Evolutionary conservation across 1,284 basidiomycete species (phyloP), one percentile per base, ranked within the genome.

Genomic region (Leccinum pachyderme): DNA sequence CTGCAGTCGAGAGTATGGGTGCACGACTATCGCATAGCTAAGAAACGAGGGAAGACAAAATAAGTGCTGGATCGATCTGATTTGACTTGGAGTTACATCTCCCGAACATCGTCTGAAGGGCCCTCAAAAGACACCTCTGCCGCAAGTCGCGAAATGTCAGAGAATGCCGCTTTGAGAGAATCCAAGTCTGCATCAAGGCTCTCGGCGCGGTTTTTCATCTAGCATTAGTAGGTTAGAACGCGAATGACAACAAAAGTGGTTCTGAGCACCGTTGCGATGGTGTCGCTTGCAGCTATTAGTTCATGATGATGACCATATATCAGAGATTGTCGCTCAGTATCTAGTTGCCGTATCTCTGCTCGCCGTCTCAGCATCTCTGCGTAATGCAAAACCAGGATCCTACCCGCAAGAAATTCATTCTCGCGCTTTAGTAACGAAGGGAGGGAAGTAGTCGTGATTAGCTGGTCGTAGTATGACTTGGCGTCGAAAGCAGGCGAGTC

Each of bases 271-370:
- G 87, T 84, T 56, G 86, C 84, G 59, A 96, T 95, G 6, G 94
- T 96, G 64, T 94, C 92, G 60, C 89, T 92, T 1, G 93, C 94
- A 1, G 91, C 89, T 47, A 96, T 94, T 22, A 96, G 83, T 65
- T 96, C 93, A 61, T 95, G 93, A 66, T 96, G 93, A 64, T 96
- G 93, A 62, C 96, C 95, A 69, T 96, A 96, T 4, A 96, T 94
- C 37, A 96, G 75, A 22, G 89, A 90, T 69, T 96, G 94, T 31
- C 92, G 80, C 67, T 95, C 93, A 61, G 89, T 86, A 56, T 95
- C 92, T 5, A 96, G 74, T 61, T 95, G 84, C 44, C 91, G 80
- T 57, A 96, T 95, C 71, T 95, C 92, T 90, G 59, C 11, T 49
- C 13, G 4, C 8, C 43, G 52, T 33, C 7, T 69, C 33, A 52